A percentile compares a stretch with the other conserved stretches of the same genome.
Evolutionary conservation across 495 filamentous ascomycete species (phyloP).

Genomic region (Aspergillus incahuasiensis): DNA sequence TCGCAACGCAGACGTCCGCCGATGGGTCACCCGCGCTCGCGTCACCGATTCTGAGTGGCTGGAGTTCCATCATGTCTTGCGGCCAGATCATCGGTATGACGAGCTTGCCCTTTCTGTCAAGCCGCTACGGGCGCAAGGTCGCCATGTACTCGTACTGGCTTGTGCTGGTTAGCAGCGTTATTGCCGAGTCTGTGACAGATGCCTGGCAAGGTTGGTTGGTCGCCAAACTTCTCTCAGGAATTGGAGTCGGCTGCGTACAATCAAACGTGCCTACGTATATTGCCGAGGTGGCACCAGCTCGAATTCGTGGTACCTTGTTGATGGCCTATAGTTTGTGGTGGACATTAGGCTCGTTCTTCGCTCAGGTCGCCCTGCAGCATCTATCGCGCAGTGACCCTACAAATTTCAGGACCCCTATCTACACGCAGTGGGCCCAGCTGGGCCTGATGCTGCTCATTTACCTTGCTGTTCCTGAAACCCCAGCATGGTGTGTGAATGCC

Average conservation of each 20-base stretch:
- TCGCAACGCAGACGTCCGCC: neutral
- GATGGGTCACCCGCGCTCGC: slow-evolving; percentile 8
- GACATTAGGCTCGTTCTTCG: neutral
- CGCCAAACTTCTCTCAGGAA: neutral
- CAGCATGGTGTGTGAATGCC: neutral
- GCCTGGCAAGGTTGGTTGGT: neutral
- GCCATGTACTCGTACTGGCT: slow-evolving; percentile 32
- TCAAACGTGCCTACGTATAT: neutral
- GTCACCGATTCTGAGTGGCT: slow-evolving; percentile 10
- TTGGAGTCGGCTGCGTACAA: neutral
- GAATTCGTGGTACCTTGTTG: neutral
- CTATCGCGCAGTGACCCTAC: neutral
- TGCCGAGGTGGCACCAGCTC: neutral
- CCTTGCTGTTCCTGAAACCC: neutral
- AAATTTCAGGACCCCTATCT: neutral
- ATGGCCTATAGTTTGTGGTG: slow-evolving; percentile 5
- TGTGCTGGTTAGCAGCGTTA: slow-evolving; percentile 24
- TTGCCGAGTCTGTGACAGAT: neutral
- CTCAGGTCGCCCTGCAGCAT: neutral
- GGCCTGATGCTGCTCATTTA: slow-evolving; percentile 4
- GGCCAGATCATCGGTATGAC: slow-evolving; percentile 15
- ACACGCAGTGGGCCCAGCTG: slow-evolving; percentile 1
- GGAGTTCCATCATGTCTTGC: slow-evolving; percentile 12
- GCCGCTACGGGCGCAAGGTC: slow-evolving; percentile 25
- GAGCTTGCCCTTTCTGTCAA: slow-evolving; percentile 5